These are phyloP conservation scores for Groenewaldozyma auringiensis DNA, from an alignment of 1,139 yeast species.

Conservation along the genomic window DNA sequence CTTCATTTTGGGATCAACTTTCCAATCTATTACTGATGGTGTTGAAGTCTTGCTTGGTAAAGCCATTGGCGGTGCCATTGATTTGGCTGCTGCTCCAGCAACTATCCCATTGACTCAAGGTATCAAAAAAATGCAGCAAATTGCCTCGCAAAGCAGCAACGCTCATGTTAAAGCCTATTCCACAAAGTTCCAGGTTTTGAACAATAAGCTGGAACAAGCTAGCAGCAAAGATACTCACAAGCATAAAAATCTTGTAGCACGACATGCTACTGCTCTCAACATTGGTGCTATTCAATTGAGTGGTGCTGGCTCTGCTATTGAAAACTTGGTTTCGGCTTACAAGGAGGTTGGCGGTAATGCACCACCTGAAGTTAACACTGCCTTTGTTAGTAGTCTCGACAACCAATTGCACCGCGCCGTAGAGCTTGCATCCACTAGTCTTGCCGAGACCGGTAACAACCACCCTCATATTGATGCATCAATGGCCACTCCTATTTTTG, in stretches of 20 bases:
- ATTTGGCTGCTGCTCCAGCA: slow-evolving; percentile 18
- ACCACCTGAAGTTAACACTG: not conserved
- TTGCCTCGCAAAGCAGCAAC: not conserved
- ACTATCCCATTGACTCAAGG: slow-evolving; percentile 18
- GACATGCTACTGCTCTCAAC: not conserved
- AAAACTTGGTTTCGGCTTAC: not conserved
- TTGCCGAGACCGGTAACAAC: slow-evolving; percentile 2
- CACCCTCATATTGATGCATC: not conserved
- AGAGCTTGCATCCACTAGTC: not conserved
- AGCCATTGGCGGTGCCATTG: slow-evolving; percentile 22
- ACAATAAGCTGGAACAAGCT: not conserved
- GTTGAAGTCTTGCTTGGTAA: slow-evolving; percentile 27
- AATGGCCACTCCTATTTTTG: not conserved
- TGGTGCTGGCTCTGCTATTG: not conserved
- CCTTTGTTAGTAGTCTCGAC: not conserved
- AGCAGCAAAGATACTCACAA: not conserved
- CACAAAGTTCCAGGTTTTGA: not conserved
- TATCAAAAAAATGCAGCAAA: slow-evolving; percentile 9
- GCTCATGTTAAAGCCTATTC: not conserved
- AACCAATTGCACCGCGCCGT: not conserved
- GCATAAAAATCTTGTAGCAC: not conserved
- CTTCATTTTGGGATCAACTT: slow-evolving; percentile 25
- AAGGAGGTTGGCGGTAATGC: not conserved
- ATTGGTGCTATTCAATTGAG: not conserved
- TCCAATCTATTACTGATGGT: slow-evolving; percentile 29